Conservation (phyloP, 768 basidiomycete genomes). For the Astraeus odoratus region DNA sequence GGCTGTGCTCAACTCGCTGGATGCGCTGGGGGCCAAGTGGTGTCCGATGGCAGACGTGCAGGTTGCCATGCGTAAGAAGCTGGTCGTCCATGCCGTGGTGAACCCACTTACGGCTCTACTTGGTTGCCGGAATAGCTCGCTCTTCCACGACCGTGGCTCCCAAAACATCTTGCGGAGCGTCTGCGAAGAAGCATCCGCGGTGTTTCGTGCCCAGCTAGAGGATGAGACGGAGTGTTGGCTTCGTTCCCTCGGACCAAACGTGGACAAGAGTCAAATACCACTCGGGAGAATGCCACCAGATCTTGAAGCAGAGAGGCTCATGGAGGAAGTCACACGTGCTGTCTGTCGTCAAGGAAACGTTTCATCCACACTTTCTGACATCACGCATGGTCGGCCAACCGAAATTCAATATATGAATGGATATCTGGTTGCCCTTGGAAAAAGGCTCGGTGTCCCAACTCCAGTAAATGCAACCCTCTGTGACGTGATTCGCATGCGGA, state of each 20-base stretch:
- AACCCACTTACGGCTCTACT: slow-evolving; percentile 83
- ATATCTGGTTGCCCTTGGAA: slow-evolving; percentile 62
- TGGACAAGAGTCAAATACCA: slow-evolving; percentile 18
- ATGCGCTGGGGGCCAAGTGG: slow-evolving; percentile 56
- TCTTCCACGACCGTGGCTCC: slow-evolving; percentile 44
- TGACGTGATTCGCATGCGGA: slow-evolving; percentile 55
- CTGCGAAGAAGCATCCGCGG: slow-evolving; percentile 64
- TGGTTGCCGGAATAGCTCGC: slow-evolving; percentile 71
- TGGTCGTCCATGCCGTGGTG: slow-evolving; percentile 75
- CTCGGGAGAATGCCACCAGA: slow-evolving; percentile 38
- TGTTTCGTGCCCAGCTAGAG: slow-evolving; percentile 48
- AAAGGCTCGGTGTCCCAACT: slow-evolving; percentile 48
- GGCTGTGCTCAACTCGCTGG: slow-evolving; percentile 49
- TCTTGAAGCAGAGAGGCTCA: slow-evolving; percentile 40
- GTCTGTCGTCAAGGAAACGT: slow-evolving; percentile 49
- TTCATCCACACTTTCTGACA: slow-evolving; percentile 76
- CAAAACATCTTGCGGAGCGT: slow-evolving; percentile 42
- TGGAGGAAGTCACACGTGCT: slow-evolving; percentile 52
- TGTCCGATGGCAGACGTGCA: slow-evolving; percentile 60
- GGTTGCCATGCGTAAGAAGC: slow-evolving; percentile 65
- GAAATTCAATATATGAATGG: slow-evolving; percentile 85
- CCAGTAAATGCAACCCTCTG: slow-evolving; percentile 50
- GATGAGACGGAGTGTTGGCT: slow-evolving; percentile 29
- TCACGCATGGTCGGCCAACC: slow-evolving; percentile 53
- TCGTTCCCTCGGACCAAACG: slow-evolving; percentile 17